Evolutionary conservation across 192 early-diverging fungal genomes (phyloP), one percentile per base, ranked within the genome.

Genomic region (Backusella luteola): DNA sequence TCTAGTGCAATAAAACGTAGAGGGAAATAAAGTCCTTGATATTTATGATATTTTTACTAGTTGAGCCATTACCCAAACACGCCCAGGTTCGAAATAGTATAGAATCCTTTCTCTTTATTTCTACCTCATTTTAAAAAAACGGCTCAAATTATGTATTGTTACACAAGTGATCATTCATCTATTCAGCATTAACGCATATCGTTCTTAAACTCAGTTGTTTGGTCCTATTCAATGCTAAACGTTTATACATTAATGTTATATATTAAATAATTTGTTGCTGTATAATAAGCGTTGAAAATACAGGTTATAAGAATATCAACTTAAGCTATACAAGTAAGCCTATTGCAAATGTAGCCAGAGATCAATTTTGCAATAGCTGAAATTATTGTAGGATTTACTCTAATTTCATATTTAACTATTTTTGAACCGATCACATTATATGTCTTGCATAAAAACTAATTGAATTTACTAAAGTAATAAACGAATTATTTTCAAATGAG

Each of bases 381-480:
- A 29, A 12, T 14, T 12, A 63, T 29, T 29, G 23, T 29, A 63
- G 26, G 21, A 29, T 12, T 53, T 63, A 63, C 21, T 26, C 23
- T 63, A 26, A 63, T 63, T 63, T 63, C 23, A 63, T 7, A 63
- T 63, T 63, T 63, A 26, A 29, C 56, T 63, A 63, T 63, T 23
- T 4, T 63, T 63, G 56, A 63, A 29, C 29, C 7, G 9, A 63
- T 63, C 56, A 63, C 56, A 63, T 63, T 63, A 8, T 63, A 63
- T 29, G 3, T 29, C 3, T 53, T 63, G 23, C 56, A 63, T 63
- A 26, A 59, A 7, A 3, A 11, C 19, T 59, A 23, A 59, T 59
- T 59, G 53, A 1, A 14, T 49, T 63, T 63, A 63, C 56, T 63
- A 63, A 63, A 63, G 56, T 63, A 63, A 63, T 63, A 63, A 29